Evolutionary conservation across 305 asterid species (phyloP).

Genomic region (Fraxinus greggii): DNA sequence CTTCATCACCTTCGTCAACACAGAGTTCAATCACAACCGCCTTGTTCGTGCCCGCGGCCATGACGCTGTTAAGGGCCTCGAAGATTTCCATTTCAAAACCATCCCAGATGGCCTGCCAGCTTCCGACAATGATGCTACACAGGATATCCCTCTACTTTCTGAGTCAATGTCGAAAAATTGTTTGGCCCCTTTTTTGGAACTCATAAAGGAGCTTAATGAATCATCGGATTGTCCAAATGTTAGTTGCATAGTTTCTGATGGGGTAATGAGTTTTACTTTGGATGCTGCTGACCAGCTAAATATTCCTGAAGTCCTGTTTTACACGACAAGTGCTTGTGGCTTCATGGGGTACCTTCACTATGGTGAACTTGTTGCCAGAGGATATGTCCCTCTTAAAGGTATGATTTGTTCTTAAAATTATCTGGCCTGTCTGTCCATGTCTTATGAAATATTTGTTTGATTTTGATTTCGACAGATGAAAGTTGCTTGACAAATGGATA

Average conservation of each 20-base stretch:
- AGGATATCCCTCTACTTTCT: conserved; percentile 29
- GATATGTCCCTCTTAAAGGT: conserved; percentile 40
- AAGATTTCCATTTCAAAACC: conserved; percentile 30
- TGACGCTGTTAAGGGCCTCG: conserved; percentile 26
- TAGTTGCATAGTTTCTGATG: conserved; percentile 38
- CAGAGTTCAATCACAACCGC: conserved; percentile 37
- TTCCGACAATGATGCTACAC: conserved; percentile 29
- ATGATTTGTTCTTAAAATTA: not conserved
- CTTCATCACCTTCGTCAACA: conserved; percentile 39
- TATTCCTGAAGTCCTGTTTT: conserved; percentile 35
- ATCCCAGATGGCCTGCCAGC: conserved; percentile 40
- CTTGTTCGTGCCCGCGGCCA: conserved; percentile 28
- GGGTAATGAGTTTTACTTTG: conserved; percentile 39
- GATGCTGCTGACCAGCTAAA: conserved; percentile 32
- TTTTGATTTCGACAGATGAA: conserved; percentile 21
- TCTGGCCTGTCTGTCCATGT: not conserved
- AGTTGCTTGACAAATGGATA: conserved; percentile 33
- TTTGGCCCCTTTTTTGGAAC: conserved; percentile 25
- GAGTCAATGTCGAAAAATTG: conserved; percentile 27
- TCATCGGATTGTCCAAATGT: conserved; percentile 21
- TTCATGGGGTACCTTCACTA: conserved; percentile 31
- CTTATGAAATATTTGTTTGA: not conserved
- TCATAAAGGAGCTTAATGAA: conserved; percentile 21
- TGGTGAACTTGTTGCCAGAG: conserved; percentile 30
- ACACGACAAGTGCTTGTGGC: conserved; percentile 43